Base-by-base conservation (phyloP, 192 early-diverging fungal genomes). In the Coemansia sp. region DNA sequence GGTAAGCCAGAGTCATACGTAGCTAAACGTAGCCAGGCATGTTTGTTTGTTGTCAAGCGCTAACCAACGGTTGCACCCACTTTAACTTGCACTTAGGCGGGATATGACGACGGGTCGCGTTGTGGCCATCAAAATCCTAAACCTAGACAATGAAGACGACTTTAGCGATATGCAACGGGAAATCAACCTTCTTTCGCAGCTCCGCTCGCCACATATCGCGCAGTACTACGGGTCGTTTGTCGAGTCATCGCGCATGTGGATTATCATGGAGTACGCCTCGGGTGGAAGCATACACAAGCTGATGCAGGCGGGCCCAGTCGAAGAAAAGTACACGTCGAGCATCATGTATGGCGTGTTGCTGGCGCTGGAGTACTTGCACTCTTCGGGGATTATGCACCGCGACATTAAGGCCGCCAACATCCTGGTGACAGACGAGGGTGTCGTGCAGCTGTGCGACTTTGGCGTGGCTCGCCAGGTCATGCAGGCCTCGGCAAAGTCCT, bases 391-490 rank as follows among this genome's bases (percentile, higher is more conserved):
- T 62, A 96, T 99, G 70, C 97, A 99, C 68, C 86, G 97, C 57
- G 97, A 99, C 68, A 95, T 99, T 59, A 99, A 99, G 87, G 93
- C 93, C 11, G 97, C 97, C 41, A 98, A 98, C 72, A 90, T 98
- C 36, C 77, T 98, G 20, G 79, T 96, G 38, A 97, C 95, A 9
- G 86, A 87, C 31, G 89, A 93, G 45, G 96, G 96, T 34, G 83
- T 91, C 20, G 92, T 97, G 20, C 95, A 97, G 72, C 77, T 98
- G 39, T 95, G 93, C 74, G 96, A 98, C 83, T 98, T 98, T 86
- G 96, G 96, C 36, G 96, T 98, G 1, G 93, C 93, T 12, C 91
- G 93, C 25, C 89, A 95, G 61, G 83, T 91, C 72, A 85, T 88
- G 37, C 84, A 89, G 68, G 86, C 87, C 38, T 85, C 85, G 21